Evolutionary conservation across 257 asterid genomes (phyloP).

Genomic region (Echites panduratus): DNA sequence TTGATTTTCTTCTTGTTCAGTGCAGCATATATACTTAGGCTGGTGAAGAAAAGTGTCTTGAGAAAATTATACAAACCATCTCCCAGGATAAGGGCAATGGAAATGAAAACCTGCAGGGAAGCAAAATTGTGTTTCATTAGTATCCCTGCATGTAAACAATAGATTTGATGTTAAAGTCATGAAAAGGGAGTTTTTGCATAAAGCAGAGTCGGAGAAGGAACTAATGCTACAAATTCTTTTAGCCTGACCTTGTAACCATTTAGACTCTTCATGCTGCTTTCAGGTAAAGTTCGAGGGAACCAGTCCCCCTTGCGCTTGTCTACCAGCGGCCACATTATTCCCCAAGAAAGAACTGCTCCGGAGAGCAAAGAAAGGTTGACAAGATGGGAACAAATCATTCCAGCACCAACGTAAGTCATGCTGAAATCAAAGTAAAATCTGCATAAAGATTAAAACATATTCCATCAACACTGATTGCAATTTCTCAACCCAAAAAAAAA

Average conservation of each 20-base stretch:
- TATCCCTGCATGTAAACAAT: neutral
- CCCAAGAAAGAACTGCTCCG: constrained; percentile 54
- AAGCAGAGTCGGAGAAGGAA: neutral
- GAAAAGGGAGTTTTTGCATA: neutral
- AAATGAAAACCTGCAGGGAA: constrained; percentile 61
- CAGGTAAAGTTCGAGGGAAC: constrained; percentile 30
- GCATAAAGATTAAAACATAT: constrained; percentile 21
- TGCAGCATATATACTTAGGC: constrained; percentile 40
- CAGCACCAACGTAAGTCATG: constrained; percentile 48
- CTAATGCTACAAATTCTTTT: neutral
- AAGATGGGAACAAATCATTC: constrained; percentile 54
- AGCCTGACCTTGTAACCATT: constrained; percentile 41
- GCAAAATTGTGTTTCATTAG: neutral
- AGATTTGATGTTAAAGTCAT: neutral
- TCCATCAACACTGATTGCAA: constrained; percentile 5
- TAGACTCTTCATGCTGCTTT: constrained; percentile 47
- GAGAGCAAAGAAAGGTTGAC: constrained; percentile 46
- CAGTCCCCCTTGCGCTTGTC: constrained; percentile 35
- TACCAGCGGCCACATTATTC: constrained; percentile 52
- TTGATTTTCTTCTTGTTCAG: constrained; percentile 32
- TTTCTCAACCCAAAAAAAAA: neutral
- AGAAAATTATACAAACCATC: constrained; percentile 80
- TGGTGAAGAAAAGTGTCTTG: constrained; percentile 53
- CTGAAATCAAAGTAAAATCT: constrained; percentile 54
- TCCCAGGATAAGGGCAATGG: constrained; percentile 78